Evolutionary conservation across 495 filamentous ascomycete genomes (phyloP), one percentile per base, ranked within the genome.

Genomic region (Pyrenula aspistea): DNA sequence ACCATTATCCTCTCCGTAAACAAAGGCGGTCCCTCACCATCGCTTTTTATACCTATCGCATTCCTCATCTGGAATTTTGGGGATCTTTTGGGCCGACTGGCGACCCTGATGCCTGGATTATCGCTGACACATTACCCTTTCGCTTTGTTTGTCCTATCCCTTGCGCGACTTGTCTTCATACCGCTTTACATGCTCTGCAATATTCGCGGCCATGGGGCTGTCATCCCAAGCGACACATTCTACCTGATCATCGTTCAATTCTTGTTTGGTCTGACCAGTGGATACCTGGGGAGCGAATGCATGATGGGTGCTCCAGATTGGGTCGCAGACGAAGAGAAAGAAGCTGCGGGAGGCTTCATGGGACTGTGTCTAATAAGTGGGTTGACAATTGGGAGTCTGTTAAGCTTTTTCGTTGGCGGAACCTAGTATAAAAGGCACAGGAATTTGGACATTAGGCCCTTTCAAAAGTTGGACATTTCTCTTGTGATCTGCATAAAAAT

Each of bases 51-150:
- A 53, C 91, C 93, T 1, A 75, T 96, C 2, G 88, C 77, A 10
- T 96, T 97, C 70, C 80, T 99, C 24, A 78, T 95, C 61, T 99
- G 93, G 93, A 99, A 97, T 62, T 62, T 83, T 3, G 93, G 93
- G 36, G 93, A 99, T 65, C 73, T 97, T 2, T 24, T 77, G 10
- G 92, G 92, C 0, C 78, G 94, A 1, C 72, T 93, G n/a, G 49
- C 79, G 0, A 85, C 89, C 12, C 74, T 84, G 8, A 67, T 86
- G 10, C 82, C 87, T 4, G 66, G 71, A 0, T 65, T 83, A n/a
- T 79, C 79, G 12, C 72, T 91, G 50, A 71, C 76, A 0, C 74
- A 80, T 12, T 77, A 78, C 10, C 90, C 92, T 10, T 63, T 67
- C 1, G 53, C 80, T 2, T 67, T 96, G 1, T 85, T 95, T 57